phyloP scores from a whole-genome alignment of 1,284 basidiomycete genomes.

The Ustilago esculenta region DNA sequence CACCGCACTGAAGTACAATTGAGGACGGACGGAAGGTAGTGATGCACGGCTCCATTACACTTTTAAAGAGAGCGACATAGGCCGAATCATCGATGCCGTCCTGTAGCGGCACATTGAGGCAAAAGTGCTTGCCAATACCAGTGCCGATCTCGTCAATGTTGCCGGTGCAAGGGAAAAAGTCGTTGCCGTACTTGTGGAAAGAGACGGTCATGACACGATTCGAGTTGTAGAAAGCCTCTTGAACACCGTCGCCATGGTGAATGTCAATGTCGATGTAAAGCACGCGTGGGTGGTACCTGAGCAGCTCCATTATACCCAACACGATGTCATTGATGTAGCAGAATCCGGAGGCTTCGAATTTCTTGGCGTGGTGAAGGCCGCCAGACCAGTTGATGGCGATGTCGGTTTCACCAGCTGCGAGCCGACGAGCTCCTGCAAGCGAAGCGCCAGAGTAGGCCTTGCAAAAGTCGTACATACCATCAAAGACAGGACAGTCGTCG shows the following conservation, averaged over 20 bases:
- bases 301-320: constrained; percentile 63
- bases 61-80: constrained; percentile 94
- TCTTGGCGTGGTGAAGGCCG: constrained; percentile 97
- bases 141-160: constrained; percentile 64
- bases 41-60: constrained; percentile 93
- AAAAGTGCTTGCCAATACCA: constrained; percentile 85
- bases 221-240: constrained; percentile 97
- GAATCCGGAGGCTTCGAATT: constrained; percentile 93
- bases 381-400: constrained; percentile 99
- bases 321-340: constrained; percentile 90
- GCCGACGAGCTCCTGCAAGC: constrained; percentile 74
- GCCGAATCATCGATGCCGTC: constrained; percentile 98
- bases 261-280: constrained; percentile 98
- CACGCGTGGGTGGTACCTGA: constrained; percentile 78
- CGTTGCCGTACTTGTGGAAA: constrained; percentile 98
- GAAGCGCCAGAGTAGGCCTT: constrained; percentile 71
- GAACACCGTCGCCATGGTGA: constrained; percentile 98
- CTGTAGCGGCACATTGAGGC: constrained; percentile 91
- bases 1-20: constrained; percentile 97
- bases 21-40: constrained; percentile 86
- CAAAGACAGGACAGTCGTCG: constrained; percentile 66
- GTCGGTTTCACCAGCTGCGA: constrained; percentile 78
- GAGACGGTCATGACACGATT: constrained; percentile 98
- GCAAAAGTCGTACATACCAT: constrained; percentile 67
- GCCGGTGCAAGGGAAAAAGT: constrained; percentile 78